phyloP scores from a whole-genome alignment of 225 moss, liverwort and hornwort species.

The Sphagnum contortum region DNA sequence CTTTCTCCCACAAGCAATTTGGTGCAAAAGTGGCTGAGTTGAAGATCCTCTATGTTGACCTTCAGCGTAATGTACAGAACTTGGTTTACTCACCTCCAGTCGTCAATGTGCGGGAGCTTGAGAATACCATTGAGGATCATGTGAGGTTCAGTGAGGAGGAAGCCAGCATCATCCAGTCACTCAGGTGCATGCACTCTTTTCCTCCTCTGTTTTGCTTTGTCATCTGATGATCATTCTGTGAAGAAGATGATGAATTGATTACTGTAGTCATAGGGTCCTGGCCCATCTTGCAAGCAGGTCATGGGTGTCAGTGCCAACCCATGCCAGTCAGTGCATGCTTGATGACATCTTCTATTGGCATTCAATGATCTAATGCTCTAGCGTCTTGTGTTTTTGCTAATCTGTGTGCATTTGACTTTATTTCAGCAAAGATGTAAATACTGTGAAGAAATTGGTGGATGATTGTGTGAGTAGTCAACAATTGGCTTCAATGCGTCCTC shows the following conservation, averaged over 20 bases:
- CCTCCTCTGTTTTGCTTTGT: too few species aligned
- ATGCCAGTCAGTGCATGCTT: too few species aligned
- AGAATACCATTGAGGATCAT: conserved; percentile 71
- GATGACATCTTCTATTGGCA: too few species aligned
- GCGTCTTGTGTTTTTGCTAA: too few species aligned
- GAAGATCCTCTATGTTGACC: conserved; percentile 61
- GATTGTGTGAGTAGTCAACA: conserved; percentile 78
- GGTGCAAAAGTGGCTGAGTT: conserved; percentile 73
- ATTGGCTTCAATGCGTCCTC: conserved; percentile 77
- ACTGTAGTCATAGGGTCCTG: too few species aligned
- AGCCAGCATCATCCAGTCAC: conserved; percentile 81
- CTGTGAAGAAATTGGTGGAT: conserved; percentile 91
- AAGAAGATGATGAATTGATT: too few species aligned
- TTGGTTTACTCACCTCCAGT: conserved; percentile 57
- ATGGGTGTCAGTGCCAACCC: too few species aligned
- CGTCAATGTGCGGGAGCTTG: conserved; percentile 75
- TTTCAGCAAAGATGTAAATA: conserved; percentile 93
- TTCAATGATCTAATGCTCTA: too few species aligned
- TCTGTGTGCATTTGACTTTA: not conserved
- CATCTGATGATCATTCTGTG: too few species aligned
- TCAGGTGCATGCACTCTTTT: conserved; percentile 27
- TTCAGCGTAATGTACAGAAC: conserved; percentile 81
- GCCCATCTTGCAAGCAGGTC: too few species aligned
- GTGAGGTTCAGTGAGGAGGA: conserved; percentile 72
- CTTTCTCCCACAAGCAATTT: conserved; percentile 70